Evolutionary conservation across 306 rosid genomes (phyloP), one percentile per base, ranked within the genome.

Genomic region (Inga oerstediana): DNA sequence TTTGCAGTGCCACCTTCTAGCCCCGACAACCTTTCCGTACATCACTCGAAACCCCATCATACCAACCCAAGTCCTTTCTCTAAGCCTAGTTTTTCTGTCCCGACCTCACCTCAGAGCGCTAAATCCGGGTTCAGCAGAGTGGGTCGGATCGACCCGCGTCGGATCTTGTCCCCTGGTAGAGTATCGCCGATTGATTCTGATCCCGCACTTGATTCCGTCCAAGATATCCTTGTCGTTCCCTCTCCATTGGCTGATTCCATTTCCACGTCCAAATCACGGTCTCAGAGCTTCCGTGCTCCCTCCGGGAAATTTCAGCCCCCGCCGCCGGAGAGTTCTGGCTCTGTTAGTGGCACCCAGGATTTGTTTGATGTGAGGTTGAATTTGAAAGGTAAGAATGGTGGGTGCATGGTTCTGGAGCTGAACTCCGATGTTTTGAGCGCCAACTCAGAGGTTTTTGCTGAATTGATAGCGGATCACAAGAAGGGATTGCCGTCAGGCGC

Each of bases 131-230:
- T 90, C 17, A 82, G 91, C 43, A 80, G 89, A 12, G 92, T 86
- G 49, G 81, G 88, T 19, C 92, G 94, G 67, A 94, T 94, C 83
- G 98, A 93, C 88, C 97, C 94, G 3, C 92, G 98, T 64, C 87
- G 96, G 91, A 94, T 94, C 94, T 87, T 95, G 68, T 95, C 98
- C 3, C 97, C 98, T 0, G 97, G 98, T 0, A 90, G 98, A 71
- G 98, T 94, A 34, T 94, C 97, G 45, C 98, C 98, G 6, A 90
- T 94, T 41, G 97, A 94, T 59, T 87, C 91, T 66, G 87, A 88
- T 77, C 89, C 89, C 32, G 20, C 85, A 8, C 86, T 75, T 22
- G 70, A 65, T 66, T 82, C 84, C 62, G 62, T 85, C 34, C 90
- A 75, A 74, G 88, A 77, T 66, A 72, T 80, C 27, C 68, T 46